Evolutionary conservation across 306 rosid genomes (phyloP).

Genomic region (Acacia melanoxylon): DNA sequence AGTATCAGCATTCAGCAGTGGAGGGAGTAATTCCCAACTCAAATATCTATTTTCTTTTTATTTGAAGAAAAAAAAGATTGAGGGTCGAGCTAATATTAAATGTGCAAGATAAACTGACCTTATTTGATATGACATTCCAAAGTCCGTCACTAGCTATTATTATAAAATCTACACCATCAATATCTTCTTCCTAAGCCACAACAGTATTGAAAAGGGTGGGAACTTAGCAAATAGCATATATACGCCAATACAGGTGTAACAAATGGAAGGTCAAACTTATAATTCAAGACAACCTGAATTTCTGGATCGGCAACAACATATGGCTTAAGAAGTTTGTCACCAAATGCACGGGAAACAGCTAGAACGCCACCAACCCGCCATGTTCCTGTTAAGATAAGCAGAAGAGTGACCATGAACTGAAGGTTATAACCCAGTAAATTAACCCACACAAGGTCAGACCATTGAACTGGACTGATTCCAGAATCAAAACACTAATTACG

Average conservation of each 20-base stretch:
- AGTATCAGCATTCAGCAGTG: not conserved
- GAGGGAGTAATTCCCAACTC: not conserved
- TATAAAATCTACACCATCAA: constrained; percentile 71
- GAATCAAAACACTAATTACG: not conserved
- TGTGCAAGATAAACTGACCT: constrained; percentile 49
- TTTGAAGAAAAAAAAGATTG: not conserved
- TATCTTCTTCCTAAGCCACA: constrained; percentile 72
- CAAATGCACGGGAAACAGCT: constrained; percentile 94
- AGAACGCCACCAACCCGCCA: constrained; percentile 97
- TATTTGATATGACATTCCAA: constrained; percentile 86
- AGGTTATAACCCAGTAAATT: not conserved
- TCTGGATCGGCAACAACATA: constrained; percentile 93
- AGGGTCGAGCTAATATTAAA: not conserved
- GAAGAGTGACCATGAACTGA: constrained; percentile 29
- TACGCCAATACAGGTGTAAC: constrained; percentile 3
- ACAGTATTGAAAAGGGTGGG: constrained; percentile 10
- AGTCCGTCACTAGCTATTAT: constrained; percentile 91
- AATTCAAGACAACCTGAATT: constrained; percentile 59
- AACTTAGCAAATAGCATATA: constrained; percentile 26
- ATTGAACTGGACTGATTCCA: not conserved
- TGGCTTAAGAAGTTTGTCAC: constrained; percentile 80
- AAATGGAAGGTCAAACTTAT: constrained; percentile 25
- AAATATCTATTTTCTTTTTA: not conserved
- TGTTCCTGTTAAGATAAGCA: constrained; percentile 60
- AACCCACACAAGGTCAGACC: not conserved